These are phyloP conservation scores for Nakaseomyces sp. DNA, from an alignment of 1,139 yeast species.

Conservation along the genomic window DNA sequence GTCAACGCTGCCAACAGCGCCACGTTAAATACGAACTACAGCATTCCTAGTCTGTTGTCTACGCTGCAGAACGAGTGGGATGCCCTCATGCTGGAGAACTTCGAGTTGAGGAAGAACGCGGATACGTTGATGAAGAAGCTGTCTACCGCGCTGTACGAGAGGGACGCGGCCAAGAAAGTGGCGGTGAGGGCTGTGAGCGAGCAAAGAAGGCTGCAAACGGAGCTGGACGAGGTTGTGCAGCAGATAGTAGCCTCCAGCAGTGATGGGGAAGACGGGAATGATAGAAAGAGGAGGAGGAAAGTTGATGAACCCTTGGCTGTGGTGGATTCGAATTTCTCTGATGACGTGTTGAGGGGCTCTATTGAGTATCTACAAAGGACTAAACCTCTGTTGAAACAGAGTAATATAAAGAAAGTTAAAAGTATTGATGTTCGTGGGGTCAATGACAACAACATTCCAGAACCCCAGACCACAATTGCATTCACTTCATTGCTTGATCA, in stretches of 20 bases:
- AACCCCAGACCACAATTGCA: too few relatives aligned
- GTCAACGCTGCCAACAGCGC: conserved; percentile 23
- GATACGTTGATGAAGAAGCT: conserved; percentile 60
- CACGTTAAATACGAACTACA: conserved; percentile 37
- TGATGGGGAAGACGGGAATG: conserved; percentile 17
- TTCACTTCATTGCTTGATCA: neutral
- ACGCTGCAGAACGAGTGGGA: conserved; percentile 88
- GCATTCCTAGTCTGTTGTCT: conserved; percentile 70
- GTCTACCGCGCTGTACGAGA: conserved; percentile 68
- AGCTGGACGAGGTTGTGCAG: conserved; percentile 60
- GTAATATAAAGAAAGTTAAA: neutral
- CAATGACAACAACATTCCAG: too few relatives aligned
- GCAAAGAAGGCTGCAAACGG: conserved; percentile 59
- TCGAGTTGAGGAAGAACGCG: conserved; percentile 65
- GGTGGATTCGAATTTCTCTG: neutral
- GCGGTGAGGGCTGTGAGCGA: conserved; percentile 68
- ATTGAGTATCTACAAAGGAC: neutral
- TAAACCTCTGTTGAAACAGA: neutral
- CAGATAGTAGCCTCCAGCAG: conserved; percentile 44
- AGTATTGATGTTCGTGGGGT: too few relatives aligned
- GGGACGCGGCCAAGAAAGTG: conserved; percentile 85
- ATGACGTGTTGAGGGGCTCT: neutral
- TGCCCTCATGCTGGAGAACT: conserved; percentile 71
- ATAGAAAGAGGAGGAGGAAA: conserved; percentile 5
- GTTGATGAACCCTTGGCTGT: conserved; percentile 6